phyloP scores from a whole-genome alignment of 2,329 filamentous ascomycete genomes.

The Aspergillus ibericus region DNA sequence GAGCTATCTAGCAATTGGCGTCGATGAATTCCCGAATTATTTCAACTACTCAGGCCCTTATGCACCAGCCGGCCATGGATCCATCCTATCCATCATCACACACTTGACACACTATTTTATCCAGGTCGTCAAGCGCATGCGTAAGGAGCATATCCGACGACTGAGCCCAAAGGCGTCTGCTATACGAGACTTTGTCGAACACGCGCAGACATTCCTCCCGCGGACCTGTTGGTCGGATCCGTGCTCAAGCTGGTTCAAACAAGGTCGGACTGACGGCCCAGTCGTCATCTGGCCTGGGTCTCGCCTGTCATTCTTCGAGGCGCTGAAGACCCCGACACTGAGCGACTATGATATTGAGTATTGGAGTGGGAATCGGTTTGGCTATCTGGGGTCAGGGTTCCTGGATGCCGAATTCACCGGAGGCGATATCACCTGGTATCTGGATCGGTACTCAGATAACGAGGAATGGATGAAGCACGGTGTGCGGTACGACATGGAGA shows the following conservation, averaged over 20 bases:
- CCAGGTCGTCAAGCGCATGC: constrained; percentile 12
- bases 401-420: constrained; percentile 6
- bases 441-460: constrained; percentile 11
- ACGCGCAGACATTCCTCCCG: constrained; percentile 12
- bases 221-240: constrained; percentile 17
- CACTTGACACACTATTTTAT: constrained; percentile 7
- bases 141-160: constrained; percentile 12
- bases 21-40: constrained; percentile 35
- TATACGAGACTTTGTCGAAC: constrained; percentile 15
- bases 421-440: constrained; percentile 9
- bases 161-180: constrained; percentile 7
- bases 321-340: background rate
- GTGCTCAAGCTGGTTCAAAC: constrained; percentile 20
- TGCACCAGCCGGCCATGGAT: constrained; percentile 11
- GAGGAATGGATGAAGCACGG: background rate
- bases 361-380: constrained; percentile 12
- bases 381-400: constrained; percentile 14
- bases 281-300: constrained; percentile 17
- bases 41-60: constrained; percentile 22
- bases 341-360: constrained; percentile 17
- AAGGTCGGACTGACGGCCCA: constrained; percentile 4
- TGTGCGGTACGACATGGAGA: background rate
- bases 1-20: constrained; percentile 36
- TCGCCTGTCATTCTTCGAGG: constrained; percentile 5
- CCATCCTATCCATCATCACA: constrained; percentile 9